These are phyloP conservation scores for Penicillium digitatum DNA, from an alignment of 2,329 filamentous ascomycete genomes.

Conservation along the genomic window DNA sequence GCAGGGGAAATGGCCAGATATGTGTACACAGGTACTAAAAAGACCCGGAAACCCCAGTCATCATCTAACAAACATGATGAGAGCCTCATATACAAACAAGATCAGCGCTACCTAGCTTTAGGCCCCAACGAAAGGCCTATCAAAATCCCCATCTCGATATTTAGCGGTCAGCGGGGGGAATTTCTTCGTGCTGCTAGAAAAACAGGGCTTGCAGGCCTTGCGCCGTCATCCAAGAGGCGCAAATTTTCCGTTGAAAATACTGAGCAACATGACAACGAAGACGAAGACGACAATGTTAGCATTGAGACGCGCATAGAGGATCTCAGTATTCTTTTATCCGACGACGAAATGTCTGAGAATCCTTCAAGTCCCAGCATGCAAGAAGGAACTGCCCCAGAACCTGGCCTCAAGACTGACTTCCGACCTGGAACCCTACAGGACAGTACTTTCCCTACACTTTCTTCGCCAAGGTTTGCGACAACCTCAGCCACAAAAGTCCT, in stretches of 20 bases:
- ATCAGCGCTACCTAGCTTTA: constrained; percentile 35
- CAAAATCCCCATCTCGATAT: constrained; percentile 52
- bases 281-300: constrained; percentile 43
- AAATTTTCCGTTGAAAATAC: background rate
- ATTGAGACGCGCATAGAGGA: constrained; percentile 51
- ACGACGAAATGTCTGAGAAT: constrained; percentile 15
- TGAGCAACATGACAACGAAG: constrained; percentile 21
- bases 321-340: constrained; percentile 39
- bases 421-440: constrained; percentile 63
- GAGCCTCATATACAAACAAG: constrained; percentile 34
- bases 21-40: background rate
- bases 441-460: constrained; percentile 60
- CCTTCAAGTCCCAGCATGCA: background rate
- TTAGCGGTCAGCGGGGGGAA: constrained; percentile 45
- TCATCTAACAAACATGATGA: background rate
- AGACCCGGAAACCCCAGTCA: background rate
- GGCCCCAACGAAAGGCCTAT: constrained; percentile 42
- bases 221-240: background rate
- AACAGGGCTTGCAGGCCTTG: constrained; percentile 6
- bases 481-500: constrained; percentile 58
- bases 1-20: too few relatives aligned
- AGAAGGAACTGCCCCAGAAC: background rate
- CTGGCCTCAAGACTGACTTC: constrained; percentile 54
- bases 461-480: constrained; percentile 63
- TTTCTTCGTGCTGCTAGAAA: constrained; percentile 21